Evolutionary conservation across 208 protist genomes (phyloP).

Genomic region (Tritrichomonas musculus): DNA sequence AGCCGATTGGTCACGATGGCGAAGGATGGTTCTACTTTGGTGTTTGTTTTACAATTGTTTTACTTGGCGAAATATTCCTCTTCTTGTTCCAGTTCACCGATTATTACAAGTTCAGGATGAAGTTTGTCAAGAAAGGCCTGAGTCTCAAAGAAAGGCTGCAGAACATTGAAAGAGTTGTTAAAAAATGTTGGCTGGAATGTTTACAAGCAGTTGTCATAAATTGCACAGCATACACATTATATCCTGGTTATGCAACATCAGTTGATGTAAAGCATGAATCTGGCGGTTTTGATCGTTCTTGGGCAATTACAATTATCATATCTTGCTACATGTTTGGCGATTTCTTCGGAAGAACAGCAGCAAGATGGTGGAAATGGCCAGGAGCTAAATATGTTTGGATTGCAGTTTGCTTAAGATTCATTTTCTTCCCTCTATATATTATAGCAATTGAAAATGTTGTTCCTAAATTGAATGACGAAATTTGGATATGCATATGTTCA

Average conservation of each 20-base stretch:
- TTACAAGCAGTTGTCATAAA: not conserved
- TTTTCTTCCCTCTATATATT: not conserved
- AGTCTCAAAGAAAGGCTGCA: not conserved
- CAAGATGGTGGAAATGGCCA: not conserved
- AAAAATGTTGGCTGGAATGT: not conserved
- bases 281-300: not conserved
- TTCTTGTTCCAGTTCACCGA: not conserved
- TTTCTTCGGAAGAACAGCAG: not conserved
- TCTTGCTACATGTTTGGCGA: not conserved
- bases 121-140: not conserved
- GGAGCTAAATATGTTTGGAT: not conserved
- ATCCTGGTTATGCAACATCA: not conserved
- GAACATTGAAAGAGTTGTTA: not conserved
- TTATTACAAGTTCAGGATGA: not conserved
- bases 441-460: not conserved
- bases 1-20: not conserved
- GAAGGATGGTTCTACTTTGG: slow-evolving; percentile 7
- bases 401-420: not conserved
- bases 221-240: not conserved
- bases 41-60: not conserved
- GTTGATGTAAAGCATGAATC: not conserved
- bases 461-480: not conserved
- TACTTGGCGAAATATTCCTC: not conserved
- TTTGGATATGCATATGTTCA: not conserved
- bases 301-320: not conserved